Evolutionary conservation across 1,284 basidiomycete species (phyloP).

Genomic region (Ganoderma sp.): DNA sequence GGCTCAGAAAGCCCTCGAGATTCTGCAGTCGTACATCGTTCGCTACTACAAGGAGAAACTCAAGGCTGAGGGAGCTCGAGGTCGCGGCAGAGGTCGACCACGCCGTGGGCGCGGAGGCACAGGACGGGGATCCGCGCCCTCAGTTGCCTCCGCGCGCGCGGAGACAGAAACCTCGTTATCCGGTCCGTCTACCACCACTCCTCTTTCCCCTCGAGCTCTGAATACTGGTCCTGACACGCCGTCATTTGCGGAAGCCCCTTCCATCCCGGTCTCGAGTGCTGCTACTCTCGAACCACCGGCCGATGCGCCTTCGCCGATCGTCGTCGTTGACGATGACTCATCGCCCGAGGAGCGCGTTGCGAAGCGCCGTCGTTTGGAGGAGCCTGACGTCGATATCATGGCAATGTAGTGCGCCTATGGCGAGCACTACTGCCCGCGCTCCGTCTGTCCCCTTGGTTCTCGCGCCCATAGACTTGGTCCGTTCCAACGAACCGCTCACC

Average conservation of each 20-base stretch:
- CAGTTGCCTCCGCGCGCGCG: constrained; percentile 18
- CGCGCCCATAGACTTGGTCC: constrained; percentile 11
- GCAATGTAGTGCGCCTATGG: constrained; percentile 12
- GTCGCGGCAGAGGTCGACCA: constrained; percentile 51
- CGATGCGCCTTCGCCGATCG: constrained; percentile 46
- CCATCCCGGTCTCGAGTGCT: constrained; percentile 26
- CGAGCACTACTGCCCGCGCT: background rate
- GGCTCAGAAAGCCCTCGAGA: constrained; percentile 81
- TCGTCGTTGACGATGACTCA: constrained; percentile 62
- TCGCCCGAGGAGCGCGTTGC: constrained; percentile 49
- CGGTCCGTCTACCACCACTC: constrained; percentile 47
- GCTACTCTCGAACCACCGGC: constrained; percentile 42
- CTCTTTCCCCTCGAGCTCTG: constrained; percentile 42
- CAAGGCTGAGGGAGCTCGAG: constrained; percentile 48
- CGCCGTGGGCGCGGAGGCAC: constrained; percentile 46
- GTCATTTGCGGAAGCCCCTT: constrained; percentile 28
- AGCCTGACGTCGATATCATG: constrained; percentile 27
- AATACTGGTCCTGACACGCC: constrained; percentile 36
- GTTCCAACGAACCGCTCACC: background rate
- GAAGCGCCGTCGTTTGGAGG: constrained; percentile 56
- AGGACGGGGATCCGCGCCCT: constrained; percentile 32
- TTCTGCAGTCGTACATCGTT: constrained; percentile 85
- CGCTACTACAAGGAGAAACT: constrained; percentile 83
- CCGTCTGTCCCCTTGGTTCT: background rate
- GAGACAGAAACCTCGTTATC: constrained; percentile 30